A percentile compares a stretch with the other conserved stretches of the same genome.
These are phyloP conservation scores for Trapa bicornis DNA, from an alignment of 345 rosid species.

Conservation along the genomic window DNA sequence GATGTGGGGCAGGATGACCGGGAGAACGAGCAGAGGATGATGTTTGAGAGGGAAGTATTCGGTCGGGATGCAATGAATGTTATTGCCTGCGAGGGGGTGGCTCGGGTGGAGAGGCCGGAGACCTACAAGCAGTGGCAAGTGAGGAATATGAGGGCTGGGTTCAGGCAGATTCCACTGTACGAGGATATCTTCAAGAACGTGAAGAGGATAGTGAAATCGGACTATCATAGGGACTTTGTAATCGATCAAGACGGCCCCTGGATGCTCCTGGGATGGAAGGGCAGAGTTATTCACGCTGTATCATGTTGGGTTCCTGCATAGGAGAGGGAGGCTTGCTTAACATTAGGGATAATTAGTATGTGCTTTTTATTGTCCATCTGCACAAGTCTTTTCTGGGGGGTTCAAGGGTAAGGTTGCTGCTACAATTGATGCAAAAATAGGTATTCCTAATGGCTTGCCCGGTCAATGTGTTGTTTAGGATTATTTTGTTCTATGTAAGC, in stretches of 20 bases:
- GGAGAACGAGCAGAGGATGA: conserved; percentile 22
- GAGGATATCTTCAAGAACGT: conserved; percentile 16
- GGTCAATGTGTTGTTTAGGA: no score
- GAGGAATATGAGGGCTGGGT: conserved; percentile 32
- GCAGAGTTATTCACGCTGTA: conserved; percentile 27
- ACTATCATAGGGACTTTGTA: conserved; percentile 34
- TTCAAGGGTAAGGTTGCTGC: no score
- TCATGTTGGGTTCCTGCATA: conserved; percentile 30
- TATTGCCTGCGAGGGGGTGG: conserved; percentile 36
- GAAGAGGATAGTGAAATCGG: conserved; percentile 9
- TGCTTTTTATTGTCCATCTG: no score
- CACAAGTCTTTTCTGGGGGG: no score
- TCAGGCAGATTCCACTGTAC: conserved; percentile 29
- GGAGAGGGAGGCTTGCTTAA: background rate
- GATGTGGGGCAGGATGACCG: conserved; percentile 18
- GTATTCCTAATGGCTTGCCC: no score
- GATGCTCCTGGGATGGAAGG: conserved; percentile 56
- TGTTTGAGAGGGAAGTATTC: conserved; percentile 23
- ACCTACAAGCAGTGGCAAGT: conserved; percentile 46
- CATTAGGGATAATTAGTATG: no score
- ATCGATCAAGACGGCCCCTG: conserved; percentile 30
- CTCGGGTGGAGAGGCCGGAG: conserved; percentile 41
- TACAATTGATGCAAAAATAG: no score
- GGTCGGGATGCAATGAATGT: conserved; percentile 30
- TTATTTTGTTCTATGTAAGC: no score